These are phyloP conservation scores for Stygiomarasmius scandens DNA, from an alignment of 1,284 basidiomycete genomes.

Conservation along the genomic window DNA sequence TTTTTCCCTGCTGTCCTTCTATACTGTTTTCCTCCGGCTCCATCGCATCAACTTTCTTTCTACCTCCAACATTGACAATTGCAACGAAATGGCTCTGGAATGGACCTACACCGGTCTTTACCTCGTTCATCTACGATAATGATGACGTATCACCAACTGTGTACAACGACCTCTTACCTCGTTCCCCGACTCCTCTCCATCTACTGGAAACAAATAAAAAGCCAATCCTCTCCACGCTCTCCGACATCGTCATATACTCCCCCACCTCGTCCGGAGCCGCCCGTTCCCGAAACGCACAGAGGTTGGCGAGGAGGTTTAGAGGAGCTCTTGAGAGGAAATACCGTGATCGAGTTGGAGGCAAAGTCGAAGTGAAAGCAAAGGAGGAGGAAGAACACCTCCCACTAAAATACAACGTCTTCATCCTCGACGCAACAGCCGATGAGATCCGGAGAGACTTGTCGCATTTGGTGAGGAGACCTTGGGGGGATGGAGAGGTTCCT, in stretches of 20 bases:
- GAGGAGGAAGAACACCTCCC: slow-evolving; percentile 41
- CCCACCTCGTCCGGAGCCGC: slow-evolving; percentile 56
- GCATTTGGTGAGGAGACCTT: slow-evolving; percentile 52
- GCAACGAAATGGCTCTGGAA: too few relatives aligned
- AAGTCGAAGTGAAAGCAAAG: slow-evolving; percentile 9
- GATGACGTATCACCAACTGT: too few relatives aligned
- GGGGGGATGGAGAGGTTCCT: slow-evolving; percentile 34
- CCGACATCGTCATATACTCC: slow-evolving; percentile 88
- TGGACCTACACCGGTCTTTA: too few relatives aligned
- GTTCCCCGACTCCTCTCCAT: too few relatives aligned
- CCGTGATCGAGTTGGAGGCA: slow-evolving; percentile 11
- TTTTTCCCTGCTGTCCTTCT: background rate
- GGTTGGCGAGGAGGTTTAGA: slow-evolving; percentile 61
- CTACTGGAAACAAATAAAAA: slow-evolving; percentile 24
- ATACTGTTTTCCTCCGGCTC: too few relatives aligned
- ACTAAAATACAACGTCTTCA: slow-evolving; percentile 84
- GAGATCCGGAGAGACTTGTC: slow-evolving; percentile 50
- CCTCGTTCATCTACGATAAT: too few relatives aligned
- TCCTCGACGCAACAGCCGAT: slow-evolving; percentile 66
- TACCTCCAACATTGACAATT: too few relatives aligned
- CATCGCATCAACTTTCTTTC: too few relatives aligned
- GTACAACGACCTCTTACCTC: too few relatives aligned
- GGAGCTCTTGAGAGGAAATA: slow-evolving; percentile 51
- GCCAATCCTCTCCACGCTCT: slow-evolving; percentile 85
- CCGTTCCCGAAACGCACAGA: slow-evolving; percentile 46